Base-by-base conservation (phyloP, 192 early-diverging fungal species). In the Backusella circina region DNA sequence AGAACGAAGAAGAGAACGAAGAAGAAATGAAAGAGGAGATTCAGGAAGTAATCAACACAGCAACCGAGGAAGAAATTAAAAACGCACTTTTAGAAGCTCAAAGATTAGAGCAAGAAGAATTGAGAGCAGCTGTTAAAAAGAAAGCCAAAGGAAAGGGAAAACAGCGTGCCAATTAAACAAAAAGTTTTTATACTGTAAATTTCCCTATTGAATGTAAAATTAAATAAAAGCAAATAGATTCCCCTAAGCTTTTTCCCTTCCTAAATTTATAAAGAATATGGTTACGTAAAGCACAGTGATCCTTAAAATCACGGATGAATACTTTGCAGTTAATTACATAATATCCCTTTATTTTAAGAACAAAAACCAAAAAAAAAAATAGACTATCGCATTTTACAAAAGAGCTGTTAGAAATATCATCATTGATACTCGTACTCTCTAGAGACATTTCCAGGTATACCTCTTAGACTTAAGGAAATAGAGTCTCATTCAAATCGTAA, bases 101-200 rank as follows among this genome's bases (percentile, higher is more conserved):
- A 68, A 33, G 36, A 68, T 36, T 18, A 23, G 65, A 67, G 16
- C 32, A 67, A n/a, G 65, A 67, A 4, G 18, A 67, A 68, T 37
- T 68, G 10, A 68, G 36, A 23, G 16, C 67, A 8, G n/a, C 32
- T 21, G 36, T 38, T 0, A 68, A 68, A 21, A 68, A 68, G 36
- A 68, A 23, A 12, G 35, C 35, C n/a, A 68, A 68, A 36, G 67
- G 67, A 68, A 68, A 68, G 21, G 67, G 67, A 18, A 68, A 68
- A 12, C 67, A 68, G 12, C 67, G 67, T 13, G 67, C 36, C 21
- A 36, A 68, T 12, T 68, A 68, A 33, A 66, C 23, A 61, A 61
- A 61, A 51, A 51, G 50, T 51, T 9, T 51, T 51, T 51, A 51
- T 51, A 51, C 9, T 61, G 23, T 61, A 28, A 61, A 61, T 61